Evolutionary conservation across 352 stramenopile species (phyloP), one percentile per base, ranked within the genome.

Genomic region (Globisporangium orthogonon): DNA sequence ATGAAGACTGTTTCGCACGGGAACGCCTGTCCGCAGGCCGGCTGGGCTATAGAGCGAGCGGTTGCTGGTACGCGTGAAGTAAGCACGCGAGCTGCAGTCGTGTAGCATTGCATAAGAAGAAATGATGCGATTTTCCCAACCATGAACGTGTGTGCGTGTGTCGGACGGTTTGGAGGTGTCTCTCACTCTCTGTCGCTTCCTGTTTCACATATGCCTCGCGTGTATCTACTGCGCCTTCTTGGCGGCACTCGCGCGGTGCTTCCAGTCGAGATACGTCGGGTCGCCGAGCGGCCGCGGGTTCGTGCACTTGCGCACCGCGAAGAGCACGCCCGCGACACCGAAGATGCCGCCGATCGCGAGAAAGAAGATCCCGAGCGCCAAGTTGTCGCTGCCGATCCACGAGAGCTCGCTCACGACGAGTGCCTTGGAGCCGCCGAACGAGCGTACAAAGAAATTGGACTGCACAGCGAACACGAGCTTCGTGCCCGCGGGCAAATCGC

Each of bases 391-490:
- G 43, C 83, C 79, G 52, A 90, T 87, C 79, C 83, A 92, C 50
- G 71, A 66, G 31, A 87, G 49, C 33, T 88, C 75, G 41, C 70
- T 73, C 31, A 91, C 57, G 33, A 91, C 74, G 33, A 91, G 52
- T n/a, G 82, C 68, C 54, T 91, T 91, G 43, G 71, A 67, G 29
- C 76, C 82, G 11, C 35, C 66, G 49, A 91, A 88, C 2, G 73
- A 86, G 7, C 77, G 66, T 17, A 91, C 78, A 52, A 73, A 90
- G 66, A 86, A 92, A 54, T 90, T 90, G 47, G 83, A 92, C 61
- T 90, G 83, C 50, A 92, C 80, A 1, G 80, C 83, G 52, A 92
- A 90, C 31, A 73, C 71, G 39, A 92, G 71, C 40, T 49, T 84
- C 18, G 83, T 90, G 43, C 62, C 62, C 0, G 61, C 67, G 0